Percentiles rank a stretch among this genome's conserved stretches.
Conservation (phyloP, 169 alveolate genomes). For the Eimeria tenella region DNA sequence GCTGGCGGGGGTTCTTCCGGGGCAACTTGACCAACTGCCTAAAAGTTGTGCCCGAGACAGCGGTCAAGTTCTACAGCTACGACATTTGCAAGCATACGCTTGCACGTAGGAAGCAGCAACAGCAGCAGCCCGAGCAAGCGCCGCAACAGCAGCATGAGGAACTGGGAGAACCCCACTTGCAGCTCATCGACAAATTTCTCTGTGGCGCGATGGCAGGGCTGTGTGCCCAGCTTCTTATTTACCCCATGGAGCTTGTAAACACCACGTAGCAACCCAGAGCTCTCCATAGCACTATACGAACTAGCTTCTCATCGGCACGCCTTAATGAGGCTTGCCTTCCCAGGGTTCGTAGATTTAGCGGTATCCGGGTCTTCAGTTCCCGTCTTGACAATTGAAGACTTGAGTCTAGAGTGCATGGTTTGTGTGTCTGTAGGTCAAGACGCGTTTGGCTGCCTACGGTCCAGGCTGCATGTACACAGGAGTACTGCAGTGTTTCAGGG, state of each 20-base stretch:
- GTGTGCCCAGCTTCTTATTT: slow-evolving; percentile 80
- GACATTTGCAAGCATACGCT: slow-evolving; percentile 78
- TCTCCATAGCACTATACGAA: no score
- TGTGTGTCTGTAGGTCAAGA: slow-evolving; percentile 78
- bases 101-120: slow-evolving; percentile 49
- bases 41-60: slow-evolving; percentile 82
- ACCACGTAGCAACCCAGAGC: neutral
- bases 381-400: no score
- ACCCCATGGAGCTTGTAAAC: slow-evolving; percentile 84
- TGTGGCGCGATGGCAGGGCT: slow-evolving; percentile 82
- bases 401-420: neutral
- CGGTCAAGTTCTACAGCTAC: slow-evolving; percentile 80
- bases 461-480: slow-evolving; percentile 80
- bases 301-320: neutral
- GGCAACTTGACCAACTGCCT: slow-evolving; percentile 83
- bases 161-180: slow-evolving; percentile 57
- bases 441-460: slow-evolving; percentile 82
- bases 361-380: no score
- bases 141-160: slow-evolving; percentile 28
- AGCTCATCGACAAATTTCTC: slow-evolving; percentile 79
- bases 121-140: slow-evolving; percentile 23
- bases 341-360: neutral
- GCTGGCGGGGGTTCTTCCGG: slow-evolving; percentile 81
- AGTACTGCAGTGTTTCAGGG: slow-evolving; percentile 75
- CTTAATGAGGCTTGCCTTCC: neutral